Evolutionary conservation across 495 filamentous ascomycete species (phyloP).

Genomic region (Daldinia concentrica): DNA sequence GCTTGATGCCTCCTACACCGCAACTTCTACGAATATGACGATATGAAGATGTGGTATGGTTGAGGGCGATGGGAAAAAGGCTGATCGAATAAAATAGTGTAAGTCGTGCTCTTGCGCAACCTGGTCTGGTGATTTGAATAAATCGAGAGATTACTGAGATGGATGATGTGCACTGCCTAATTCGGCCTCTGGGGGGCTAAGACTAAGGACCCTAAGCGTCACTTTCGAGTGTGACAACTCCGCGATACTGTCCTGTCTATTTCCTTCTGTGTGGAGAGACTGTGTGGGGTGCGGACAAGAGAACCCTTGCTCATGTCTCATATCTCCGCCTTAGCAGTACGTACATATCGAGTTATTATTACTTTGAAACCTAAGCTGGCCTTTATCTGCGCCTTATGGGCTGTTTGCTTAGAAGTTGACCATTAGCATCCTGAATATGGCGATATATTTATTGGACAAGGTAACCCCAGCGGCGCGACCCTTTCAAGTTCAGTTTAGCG

Average conservation of each 20-base stretch:
- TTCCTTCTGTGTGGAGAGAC: conserved; percentile 17
- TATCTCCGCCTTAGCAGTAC: conserved; percentile 7
- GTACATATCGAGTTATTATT: conserved; percentile 22
- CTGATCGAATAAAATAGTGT: conserved; percentile 14
- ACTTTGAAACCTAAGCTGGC: conserved; percentile 30
- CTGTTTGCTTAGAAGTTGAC: conserved; percentile 19
- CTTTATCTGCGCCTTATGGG: conserved; percentile 20
- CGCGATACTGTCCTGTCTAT: conserved; percentile 15
- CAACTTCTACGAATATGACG: conserved; percentile 32
- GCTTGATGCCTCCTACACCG: conserved; percentile 34
- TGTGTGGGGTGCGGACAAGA: conserved; percentile 30
- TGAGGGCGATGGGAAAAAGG: neutral
- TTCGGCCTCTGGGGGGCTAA: conserved; percentile 26
- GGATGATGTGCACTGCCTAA: conserved; percentile 16
- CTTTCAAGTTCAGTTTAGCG: conserved; percentile 9
- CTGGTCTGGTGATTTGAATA: conserved; percentile 14
- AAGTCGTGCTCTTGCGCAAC: conserved; percentile 39
- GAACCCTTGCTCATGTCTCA: conserved; percentile 25
- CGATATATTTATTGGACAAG: conserved; percentile 33
- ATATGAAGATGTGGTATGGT: conserved; percentile 26
- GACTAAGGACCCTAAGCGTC: conserved; percentile 20
- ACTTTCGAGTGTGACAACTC: conserved; percentile 15
- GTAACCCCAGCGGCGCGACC: conserved; percentile 20
- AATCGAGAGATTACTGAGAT: conserved; percentile 13
- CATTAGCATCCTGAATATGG: conserved; percentile 13